Base-by-base conservation (phyloP, 2,329 filamentous ascomycete species). In the Fusarium euwallaceae region DNA sequence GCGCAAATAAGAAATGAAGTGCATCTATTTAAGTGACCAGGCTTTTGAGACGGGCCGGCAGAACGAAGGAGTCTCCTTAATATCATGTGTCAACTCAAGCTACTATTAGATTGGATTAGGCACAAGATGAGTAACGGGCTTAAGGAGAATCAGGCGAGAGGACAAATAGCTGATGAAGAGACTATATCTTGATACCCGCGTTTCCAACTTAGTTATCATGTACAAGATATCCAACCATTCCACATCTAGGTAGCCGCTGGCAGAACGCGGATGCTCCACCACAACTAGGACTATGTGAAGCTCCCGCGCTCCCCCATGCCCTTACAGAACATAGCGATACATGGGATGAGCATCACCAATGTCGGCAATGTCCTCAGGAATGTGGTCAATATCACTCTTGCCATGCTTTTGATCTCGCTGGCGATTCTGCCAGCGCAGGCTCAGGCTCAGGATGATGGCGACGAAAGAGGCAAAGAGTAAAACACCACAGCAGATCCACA, bases 381-480 rank as follows among this genome's bases (percentile, higher is more conserved):
- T 48, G 43, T 48, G 43, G 22, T 48, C 43, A 24, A 48, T 48
- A 24, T 48, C 43, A 16, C 43, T 48, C 48, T 55, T 55, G 24
- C 48, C 27, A 12, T 55, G 48, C 48, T 55, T 32, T 16, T 55
- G 16, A 17, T 73, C 71, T 2, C 69, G 39, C 36, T 36, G 36
- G 17, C 36, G 66, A 41, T 73, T 72, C 69, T 72, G 69, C 20
- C 63, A 67, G 4, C 66, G 64, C 59, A 73, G 34, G 24, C 56
- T 63, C 14, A 72, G 27, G 32, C 71, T 73, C 9, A 56, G 53
- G 3, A 37, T 36, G n/a, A 10, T 22, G 4, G 53, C 29, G 24
- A 37, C n/a, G 17, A 22, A 36, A 37, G 53, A 29, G 8, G 53
- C 53, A 11, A 24, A n/a, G 17, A 56, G 12, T 4, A 56, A 36